A percentile compares a stretch with the other conserved stretches of the same genome.
Conservation (phyloP, 202 grass and related monocot species). For the Hordeum pubiflorum region DNA sequence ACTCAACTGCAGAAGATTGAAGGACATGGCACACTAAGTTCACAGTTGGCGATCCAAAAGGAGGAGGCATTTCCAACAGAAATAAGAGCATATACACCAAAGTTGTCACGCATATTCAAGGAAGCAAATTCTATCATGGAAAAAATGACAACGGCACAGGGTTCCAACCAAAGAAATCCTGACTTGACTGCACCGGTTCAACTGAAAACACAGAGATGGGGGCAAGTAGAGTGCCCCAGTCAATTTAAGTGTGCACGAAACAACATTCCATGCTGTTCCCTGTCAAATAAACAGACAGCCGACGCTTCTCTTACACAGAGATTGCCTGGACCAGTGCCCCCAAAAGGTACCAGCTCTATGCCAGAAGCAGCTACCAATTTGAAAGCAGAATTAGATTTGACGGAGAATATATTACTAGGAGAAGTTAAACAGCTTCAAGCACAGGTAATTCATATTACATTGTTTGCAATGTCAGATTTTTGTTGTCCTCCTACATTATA, state of each 20-base stretch:
- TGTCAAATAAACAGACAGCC: conserved; percentile 28
- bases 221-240: conserved; percentile 60
- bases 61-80: conserved; percentile 43
- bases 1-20: conserved; percentile 39
- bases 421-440: conserved; percentile 62
- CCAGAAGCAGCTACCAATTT: conserved; percentile 21
- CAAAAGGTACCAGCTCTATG: conserved; percentile 15
- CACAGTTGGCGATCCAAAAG: conserved; percentile 9
- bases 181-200: background rate
- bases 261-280: conserved; percentile 25
- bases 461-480: background rate
- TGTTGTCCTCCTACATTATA: background rate
- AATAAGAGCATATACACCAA: conserved; percentile 66
- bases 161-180: conserved; percentile 35
- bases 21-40: conserved; percentile 32
- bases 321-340: background rate
- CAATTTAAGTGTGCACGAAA: conserved; percentile 53
- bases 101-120: conserved; percentile 63
- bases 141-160: conserved; percentile 31
- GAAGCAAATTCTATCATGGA: conserved; percentile 59
- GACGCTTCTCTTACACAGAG: background rate
- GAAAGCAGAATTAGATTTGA: conserved; percentile 35
- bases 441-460: conserved; percentile 42
- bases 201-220: conserved; percentile 48
- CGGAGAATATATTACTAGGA: conserved; percentile 57